Percentiles rank a stretch among this genome's conserved stretches.
Conservation (phyloP, 2,329 filamentous ascomycete genomes). For the Neophaeococcomyces aloes region DNA sequence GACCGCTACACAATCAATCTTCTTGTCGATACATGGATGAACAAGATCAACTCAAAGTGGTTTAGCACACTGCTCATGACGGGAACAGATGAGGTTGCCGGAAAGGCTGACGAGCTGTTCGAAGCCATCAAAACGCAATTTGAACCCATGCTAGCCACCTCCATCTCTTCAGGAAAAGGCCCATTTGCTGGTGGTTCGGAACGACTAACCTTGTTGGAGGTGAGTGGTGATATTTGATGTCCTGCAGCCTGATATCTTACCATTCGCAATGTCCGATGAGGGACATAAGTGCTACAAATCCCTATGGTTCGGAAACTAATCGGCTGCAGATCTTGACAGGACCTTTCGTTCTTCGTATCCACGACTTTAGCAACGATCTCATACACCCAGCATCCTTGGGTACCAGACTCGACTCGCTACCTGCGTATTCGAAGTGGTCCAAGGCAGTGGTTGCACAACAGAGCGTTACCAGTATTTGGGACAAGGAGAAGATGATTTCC, state of each 20-base stretch:
- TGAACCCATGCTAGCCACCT: conserved; percentile 52
- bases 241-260: not conserved
- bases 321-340: conserved; percentile 47
- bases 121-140: conserved; percentile 56
- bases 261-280: not conserved
- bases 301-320: not conserved
- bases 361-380: conserved; percentile 44
- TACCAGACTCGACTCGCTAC: conserved; percentile 39
- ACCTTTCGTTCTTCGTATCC: conserved; percentile 55
- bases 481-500: conserved; percentile 41
- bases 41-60: conserved; percentile 46
- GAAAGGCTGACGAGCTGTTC: conserved; percentile 42
- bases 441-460: conserved; percentile 49
- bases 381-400: conserved; percentile 32
- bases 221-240: conserved; percentile 29
- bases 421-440: conserved; percentile 59
- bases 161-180: conserved; percentile 34
- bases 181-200: conserved; percentile 57
- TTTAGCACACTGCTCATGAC: conserved; percentile 39
- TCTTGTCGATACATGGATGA: conserved; percentile 60
- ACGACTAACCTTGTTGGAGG: conserved; percentile 63
- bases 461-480: conserved; percentile 55
- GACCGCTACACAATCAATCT: conserved; percentile 57
- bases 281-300: too few species aligned
- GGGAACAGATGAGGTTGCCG: conserved; percentile 40